phyloP scores from a whole-genome alignment of 148 eudicot genomes.

The Selenicereus undatus region DNA sequence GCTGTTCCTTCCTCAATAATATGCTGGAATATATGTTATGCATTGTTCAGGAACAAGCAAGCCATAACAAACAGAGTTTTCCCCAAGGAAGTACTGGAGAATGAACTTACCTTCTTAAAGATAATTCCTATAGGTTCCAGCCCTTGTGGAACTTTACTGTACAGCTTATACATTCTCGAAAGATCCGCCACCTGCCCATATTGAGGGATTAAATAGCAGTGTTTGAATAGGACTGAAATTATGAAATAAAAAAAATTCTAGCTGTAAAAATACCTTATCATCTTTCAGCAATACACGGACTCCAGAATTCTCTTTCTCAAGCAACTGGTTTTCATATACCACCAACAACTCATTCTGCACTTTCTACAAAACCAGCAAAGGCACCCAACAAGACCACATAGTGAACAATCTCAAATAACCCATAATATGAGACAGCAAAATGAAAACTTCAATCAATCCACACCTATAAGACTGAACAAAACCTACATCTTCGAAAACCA shows the following conservation, averaged over 20 bases:
- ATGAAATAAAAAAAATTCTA: neutral
- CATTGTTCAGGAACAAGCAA: neutral
- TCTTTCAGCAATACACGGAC: constrained; percentile 83
- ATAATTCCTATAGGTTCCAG: constrained; percentile 76
- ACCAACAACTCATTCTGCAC: constrained; percentile 58
- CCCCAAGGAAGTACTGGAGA: neutral
- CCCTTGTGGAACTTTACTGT: constrained; percentile 65
- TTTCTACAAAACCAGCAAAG: constrained; percentile 42
- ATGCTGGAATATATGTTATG: constrained; percentile 41
- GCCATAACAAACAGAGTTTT: neutral
- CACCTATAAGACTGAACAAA: neutral
- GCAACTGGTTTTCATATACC: constrained; percentile 52
- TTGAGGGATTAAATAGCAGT: neutral
- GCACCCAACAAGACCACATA: neutral
- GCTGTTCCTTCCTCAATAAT: constrained; percentile 78
- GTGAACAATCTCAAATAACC: neutral
- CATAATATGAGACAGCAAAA: neutral
- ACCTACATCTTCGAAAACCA: neutral
- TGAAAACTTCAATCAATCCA: neutral
- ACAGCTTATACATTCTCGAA: constrained; percentile 89
- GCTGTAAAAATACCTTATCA: constrained; percentile 63
- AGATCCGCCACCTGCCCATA: constrained; percentile 67
- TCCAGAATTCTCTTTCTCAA: constrained; percentile 94
- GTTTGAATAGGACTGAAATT: neutral
- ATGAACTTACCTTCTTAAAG: constrained; percentile 63